Evolutionary conservation across 1,284 basidiomycete species (phyloP).

Genomic region (Fereydounia khargensis): DNA sequence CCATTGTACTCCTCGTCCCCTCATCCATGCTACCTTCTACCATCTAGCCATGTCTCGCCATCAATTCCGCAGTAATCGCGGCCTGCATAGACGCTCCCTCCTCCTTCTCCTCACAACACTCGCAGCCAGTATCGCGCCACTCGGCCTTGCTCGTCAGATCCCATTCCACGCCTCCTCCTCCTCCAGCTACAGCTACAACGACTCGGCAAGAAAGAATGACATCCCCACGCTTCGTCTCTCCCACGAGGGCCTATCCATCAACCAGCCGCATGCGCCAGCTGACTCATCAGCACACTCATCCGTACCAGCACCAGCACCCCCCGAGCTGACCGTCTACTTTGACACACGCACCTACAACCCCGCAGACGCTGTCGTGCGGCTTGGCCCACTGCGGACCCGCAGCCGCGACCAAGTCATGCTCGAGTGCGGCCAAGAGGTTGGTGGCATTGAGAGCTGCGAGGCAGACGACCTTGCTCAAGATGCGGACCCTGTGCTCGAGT

Average conservation of each 20-base stretch:
- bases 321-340: conserved; percentile 23
- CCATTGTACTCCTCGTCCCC: no score
- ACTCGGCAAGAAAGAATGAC: no score
- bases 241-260: conserved; percentile 36
- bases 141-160: no score
- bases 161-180: no score
- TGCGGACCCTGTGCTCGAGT: background rate
- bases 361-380: conserved; percentile 3
- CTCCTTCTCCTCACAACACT: conserved; percentile 1
- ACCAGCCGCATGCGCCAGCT: conserved; percentile 17
- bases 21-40: background rate
- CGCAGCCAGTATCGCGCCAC: no score
- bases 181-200: no score
- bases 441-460: conserved; percentile 35
- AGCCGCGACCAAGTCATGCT: conserved; percentile 30
- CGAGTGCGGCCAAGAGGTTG: conserved; percentile 14
- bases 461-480: conserved; percentile 14
- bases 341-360: conserved; percentile 13
- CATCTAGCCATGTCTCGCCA: background rate
- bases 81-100: conserved; percentile 2
- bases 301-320: conserved; percentile 7
- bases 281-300: conserved; percentile 5
- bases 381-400: conserved; percentile 13
- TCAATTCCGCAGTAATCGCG: conserved; percentile 3
- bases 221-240: conserved; percentile 32